Evolutionary conservation across 176 grass and related monocot genomes (phyloP), one percentile per base, ranked within the genome.

Genomic region (Zoysia japonica): DNA sequence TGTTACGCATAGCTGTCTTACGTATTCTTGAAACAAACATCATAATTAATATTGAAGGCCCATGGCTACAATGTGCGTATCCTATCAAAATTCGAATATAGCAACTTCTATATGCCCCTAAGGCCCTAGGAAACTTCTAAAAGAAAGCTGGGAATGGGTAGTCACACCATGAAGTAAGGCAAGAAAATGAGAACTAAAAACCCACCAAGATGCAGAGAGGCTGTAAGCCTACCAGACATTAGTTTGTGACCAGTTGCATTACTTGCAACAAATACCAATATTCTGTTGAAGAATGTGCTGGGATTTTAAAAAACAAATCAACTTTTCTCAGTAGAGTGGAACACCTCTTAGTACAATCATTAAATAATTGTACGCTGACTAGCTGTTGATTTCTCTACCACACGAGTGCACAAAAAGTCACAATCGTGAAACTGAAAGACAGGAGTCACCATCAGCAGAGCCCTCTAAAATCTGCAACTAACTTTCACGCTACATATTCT

Each of bases 371-470:
- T 61, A 36, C 2, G 20, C 0, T 28, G 1, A 61, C 9, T 61
- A 36, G 9, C 12, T 60, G 4, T 16, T 47, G 9, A 60, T 28
- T 19, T 60, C 47, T 70, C 20, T 39, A 61, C 7, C 53, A 17
- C 47, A 47, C 12, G n/a, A 56, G 50, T 2, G 3, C 17, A 65
- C 37, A 42, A 62, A 82, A 41, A 47, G 41, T 48, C 42, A 68
- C 66, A 76, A 67, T 19, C n/a, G 63, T 56, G 42, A 12, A 68
- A 59, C n/a, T 48, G 63, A 39, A 75, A 9, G 56, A 46, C 28
- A 43, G 5, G 48, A 72, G 68, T 71, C 20, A 3, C 67, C 55
- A 79, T 85, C 75, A 79, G 42, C 72, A 47, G 76, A 84, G 54
- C 69, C 52, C 41, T 65, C 51, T 12, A 46, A 84, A 68, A 51